Evolutionary conservation across 2,329 filamentous ascomycete species (phyloP), one percentile per base, ranked within the genome.

Genomic region (Coleophoma eucalyptorum): DNA sequence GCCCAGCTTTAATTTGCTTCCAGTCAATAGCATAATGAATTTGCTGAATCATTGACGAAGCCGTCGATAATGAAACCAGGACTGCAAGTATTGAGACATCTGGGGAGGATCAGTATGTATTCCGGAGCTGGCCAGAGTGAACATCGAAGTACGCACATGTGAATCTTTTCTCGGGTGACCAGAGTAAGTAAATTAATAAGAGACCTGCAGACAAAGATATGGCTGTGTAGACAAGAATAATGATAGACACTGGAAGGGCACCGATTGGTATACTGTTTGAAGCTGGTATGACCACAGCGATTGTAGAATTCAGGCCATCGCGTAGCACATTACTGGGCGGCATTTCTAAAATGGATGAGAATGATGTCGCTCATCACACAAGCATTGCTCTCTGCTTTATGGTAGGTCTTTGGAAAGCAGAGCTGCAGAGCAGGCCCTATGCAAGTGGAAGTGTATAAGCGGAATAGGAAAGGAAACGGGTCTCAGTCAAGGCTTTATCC

Each of bases 171-270:
- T 48, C 50, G 20, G 43, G 46, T 34, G 32, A 49, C 50, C 50
- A 51, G 15, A 47, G 16, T 26, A 51, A 13, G 38, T 16, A 34
- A 11, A 48, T 42, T n/a, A 51, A 38, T 4, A 51, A 37, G 32
- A 45, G 12, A 12, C 50, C 43, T 15, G 41, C n/a, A 12, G 16
- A 26, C 13, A 51, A 32, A 38, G 45, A 51, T 38, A 51, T 20
- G 15, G 33, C 37, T 16, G 50, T 42, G n/a, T 51, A 51, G n/a
- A 51, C 10, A 16, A 51, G 33, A 33, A 51, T 38, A 4, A 43
- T 33, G 35, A 51, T 38, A 7, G 50, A 32, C 5, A 51, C 15
- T 21, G 35, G 35, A 7, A 51, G 18, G 12, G 50, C 35, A 19
- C 38, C 50, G 5, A 26, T 33, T 16, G 50, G 45, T 41, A 51